Conservation (phyloP, 768 basidiomycete genomes). For the Trametes meyenii region DNA sequence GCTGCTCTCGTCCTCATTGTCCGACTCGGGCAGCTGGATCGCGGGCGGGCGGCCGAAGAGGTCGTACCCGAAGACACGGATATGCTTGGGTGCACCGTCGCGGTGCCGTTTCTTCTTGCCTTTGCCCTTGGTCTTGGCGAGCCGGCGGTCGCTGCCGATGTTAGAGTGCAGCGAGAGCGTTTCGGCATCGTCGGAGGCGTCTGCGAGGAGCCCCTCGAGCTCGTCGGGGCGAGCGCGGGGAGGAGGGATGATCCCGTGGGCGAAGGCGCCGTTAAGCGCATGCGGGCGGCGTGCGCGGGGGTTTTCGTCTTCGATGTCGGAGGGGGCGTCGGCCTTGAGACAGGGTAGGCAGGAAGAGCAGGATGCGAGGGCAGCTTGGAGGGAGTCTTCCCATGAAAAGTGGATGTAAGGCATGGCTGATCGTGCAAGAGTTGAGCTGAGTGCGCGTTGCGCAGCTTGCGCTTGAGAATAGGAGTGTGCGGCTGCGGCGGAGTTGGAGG, state of each 20-base stretch:
- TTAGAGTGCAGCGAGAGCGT: conserved; percentile 70
- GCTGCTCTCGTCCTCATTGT: conserved; percentile 40
- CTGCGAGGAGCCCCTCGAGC: conserved; percentile 53
- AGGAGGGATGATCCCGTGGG: conserved; percentile 21
- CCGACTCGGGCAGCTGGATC: conserved; percentile 56
- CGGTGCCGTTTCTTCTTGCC: conserved; percentile 23
- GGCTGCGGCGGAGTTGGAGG: not conserved
- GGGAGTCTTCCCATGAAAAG: conserved; percentile 65
- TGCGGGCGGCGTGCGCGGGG: conserved; percentile 19
- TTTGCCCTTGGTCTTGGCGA: conserved; percentile 35
- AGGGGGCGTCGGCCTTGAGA: conserved; percentile 39
- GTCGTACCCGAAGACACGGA: conserved; percentile 67
- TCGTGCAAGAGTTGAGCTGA: not conserved
- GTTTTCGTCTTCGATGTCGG: conserved; percentile 41
- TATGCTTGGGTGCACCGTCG: conserved; percentile 37
- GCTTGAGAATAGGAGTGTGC: not conserved
- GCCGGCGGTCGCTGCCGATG: conserved; percentile 42
- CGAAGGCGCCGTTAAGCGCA: conserved; percentile 11
- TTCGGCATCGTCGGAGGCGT: conserved; percentile 57
- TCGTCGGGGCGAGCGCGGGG: conserved; percentile 42
- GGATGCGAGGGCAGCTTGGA: conserved; percentile 58
- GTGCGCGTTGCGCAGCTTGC: not conserved
- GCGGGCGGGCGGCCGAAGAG: conserved; percentile 62
- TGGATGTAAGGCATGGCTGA: conserved; percentile 24
- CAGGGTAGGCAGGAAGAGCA: conserved; percentile 68